A percentile compares a stretch with the other conserved stretches of the same genome.
phyloP scores from a whole-genome alignment of 23 red algal genomes.

The Gracilaria gracilis region DNA sequence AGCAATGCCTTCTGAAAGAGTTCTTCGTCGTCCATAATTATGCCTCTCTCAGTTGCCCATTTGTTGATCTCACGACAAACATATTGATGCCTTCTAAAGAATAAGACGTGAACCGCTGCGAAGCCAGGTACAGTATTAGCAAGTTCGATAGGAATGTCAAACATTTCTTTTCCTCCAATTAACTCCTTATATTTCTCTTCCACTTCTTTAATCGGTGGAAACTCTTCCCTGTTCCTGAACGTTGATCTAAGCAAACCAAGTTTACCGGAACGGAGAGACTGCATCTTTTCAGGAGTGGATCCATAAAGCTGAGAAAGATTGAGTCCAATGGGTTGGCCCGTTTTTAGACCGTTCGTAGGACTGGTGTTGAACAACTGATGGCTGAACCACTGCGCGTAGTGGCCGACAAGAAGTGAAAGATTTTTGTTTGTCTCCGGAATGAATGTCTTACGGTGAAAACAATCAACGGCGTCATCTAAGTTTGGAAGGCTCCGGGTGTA shows the following conservation, averaged over 20 bases:
- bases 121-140: background rate
- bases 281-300: background rate
- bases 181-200: background rate
- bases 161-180: background rate
- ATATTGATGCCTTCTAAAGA: conserved; percentile 2
- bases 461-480: background rate
- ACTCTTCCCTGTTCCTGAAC: background rate
- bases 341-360: background rate
- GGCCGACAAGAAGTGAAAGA: background rate
- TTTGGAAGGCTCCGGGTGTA: background rate
- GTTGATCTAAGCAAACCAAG: background rate
- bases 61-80: conserved; percentile 6
- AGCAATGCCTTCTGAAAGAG: background rate
- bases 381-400: background rate
- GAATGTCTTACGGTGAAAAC: background rate
- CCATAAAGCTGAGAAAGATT: conserved; percentile 1
- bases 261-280: background rate
- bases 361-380: background rate
- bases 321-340: background rate
- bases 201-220: background rate
- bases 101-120: background rate
- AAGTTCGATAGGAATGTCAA: background rate
- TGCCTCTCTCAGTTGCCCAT: background rate
- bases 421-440: background rate
- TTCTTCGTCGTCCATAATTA: background rate